Evolutionary conservation across 1,139 yeast species (phyloP).

Genomic region (Magnusiomyces ingens): DNA sequence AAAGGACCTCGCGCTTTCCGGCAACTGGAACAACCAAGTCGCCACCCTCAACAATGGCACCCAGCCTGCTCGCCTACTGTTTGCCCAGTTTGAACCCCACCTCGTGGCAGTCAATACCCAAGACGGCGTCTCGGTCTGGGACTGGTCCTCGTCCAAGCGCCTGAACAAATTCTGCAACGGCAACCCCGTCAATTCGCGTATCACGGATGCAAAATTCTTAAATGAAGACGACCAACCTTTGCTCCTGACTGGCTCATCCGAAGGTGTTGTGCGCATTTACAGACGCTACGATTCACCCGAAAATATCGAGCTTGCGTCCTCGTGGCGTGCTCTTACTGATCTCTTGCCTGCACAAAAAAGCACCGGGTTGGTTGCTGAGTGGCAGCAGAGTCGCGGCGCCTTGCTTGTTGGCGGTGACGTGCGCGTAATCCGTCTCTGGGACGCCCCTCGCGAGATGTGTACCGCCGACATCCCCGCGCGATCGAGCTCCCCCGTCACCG

Average conservation of each 20-base stretch:
- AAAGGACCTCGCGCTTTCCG: constrained; percentile 73
- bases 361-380: constrained; percentile 80
- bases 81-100: constrained; percentile 87
- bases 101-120: constrained; percentile 77
- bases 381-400: constrained; percentile 97
- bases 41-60: constrained; percentile 62
- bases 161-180: constrained; percentile 72
- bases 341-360: constrained; percentile 60
- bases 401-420: constrained; percentile 92
- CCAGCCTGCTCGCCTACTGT: constrained; percentile 71
- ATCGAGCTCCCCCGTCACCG: constrained; percentile 80
- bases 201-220: constrained; percentile 77
- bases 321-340: constrained; percentile 94
- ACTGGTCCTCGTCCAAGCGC: constrained; percentile 60
- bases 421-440: constrained; percentile 88
- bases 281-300: constrained; percentile 60
- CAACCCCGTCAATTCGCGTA: constrained; percentile 80
- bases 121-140: constrained; percentile 81
- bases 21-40: constrained; percentile 74
- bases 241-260: constrained; percentile 82
- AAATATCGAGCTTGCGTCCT: constrained; percentile 59
- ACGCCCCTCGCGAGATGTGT: constrained; percentile 89
- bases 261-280: constrained; percentile 84
- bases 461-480: constrained; percentile 85
- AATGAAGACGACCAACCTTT: constrained; percentile 91